A percentile compares a stretch with the other conserved stretches of the same genome.
Conservation (phyloP, 164 flowering plant genomes). For the Houttuynia cordata region DNA sequence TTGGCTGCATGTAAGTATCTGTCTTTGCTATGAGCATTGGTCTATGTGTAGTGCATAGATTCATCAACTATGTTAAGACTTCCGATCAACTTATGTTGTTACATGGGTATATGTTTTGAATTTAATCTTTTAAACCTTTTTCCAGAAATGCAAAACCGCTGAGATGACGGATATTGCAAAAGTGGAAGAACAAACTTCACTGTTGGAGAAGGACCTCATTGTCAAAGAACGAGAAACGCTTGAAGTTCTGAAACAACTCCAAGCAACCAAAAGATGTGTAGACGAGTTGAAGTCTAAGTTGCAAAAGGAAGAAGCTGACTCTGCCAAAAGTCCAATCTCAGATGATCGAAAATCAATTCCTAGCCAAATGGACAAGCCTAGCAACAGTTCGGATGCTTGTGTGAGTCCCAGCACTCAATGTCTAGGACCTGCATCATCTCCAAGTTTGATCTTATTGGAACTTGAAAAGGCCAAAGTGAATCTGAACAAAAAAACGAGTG, state of each 20-base stretch:
- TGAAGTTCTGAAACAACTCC: conserved; percentile 70
- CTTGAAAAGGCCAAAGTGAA: conserved; percentile 81
- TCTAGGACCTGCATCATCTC: conserved; percentile 34
- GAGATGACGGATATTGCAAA: conserved; percentile 30
- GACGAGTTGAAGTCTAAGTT: conserved; percentile 62
- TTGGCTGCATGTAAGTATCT: too few relatives aligned
- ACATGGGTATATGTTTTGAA: neutral
- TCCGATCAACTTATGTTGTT: too few relatives aligned
- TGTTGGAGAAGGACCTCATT: conserved; percentile 58
- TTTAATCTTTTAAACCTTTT: conserved; percentile 4
- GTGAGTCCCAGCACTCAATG: conserved; percentile 11
- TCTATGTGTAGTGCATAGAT: too few relatives aligned
- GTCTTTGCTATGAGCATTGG: too few relatives aligned
- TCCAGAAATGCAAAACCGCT: conserved; percentile 11
- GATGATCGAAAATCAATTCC: conserved; percentile 5
- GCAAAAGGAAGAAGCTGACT: conserved; percentile 48
- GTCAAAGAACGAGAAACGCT: conserved; percentile 78
- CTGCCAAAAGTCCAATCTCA: conserved; percentile 9
- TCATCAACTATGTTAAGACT: too few relatives aligned
- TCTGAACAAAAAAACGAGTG: conserved; percentile 54
- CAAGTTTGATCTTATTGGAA: conserved; percentile 60
- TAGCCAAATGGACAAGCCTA: conserved; percentile 14
- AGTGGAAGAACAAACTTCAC: conserved; percentile 53
- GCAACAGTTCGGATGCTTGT: conserved; percentile 12
- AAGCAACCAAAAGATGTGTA: conserved; percentile 46